These are phyloP conservation scores for Pestalotiopsis sp. DNA, from an alignment of 2,329 filamentous ascomycete species.

Conservation along the genomic window DNA sequence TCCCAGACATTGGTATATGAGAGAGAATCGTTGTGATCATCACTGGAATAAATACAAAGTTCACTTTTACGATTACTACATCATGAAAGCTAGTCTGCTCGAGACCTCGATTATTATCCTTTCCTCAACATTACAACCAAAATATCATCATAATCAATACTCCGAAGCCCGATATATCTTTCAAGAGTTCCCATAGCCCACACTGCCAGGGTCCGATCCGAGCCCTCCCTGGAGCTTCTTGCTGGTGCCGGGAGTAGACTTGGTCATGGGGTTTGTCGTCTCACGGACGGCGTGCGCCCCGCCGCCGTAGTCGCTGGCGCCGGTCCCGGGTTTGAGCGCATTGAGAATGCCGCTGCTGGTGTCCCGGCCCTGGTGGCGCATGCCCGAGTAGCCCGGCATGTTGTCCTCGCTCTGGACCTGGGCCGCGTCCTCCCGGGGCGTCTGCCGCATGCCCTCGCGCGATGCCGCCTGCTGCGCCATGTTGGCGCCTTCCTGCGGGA, in stretches of 20 bases:
- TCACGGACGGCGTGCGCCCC: background rate
- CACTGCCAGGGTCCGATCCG: background rate
- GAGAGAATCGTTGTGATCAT: too few relatives aligned
- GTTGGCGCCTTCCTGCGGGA: background rate
- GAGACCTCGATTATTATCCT: too few relatives aligned
- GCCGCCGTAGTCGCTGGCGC: background rate
- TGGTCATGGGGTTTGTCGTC: background rate
- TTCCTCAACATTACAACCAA: too few relatives aligned
- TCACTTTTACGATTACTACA: too few relatives aligned
- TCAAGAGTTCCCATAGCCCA: background rate
- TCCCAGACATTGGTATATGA: too few relatives aligned
- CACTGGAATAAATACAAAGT: too few relatives aligned
- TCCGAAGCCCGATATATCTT: too few relatives aligned
- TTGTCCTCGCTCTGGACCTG: background rate
- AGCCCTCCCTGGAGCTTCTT: background rate
- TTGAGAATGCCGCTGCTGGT: background rate
- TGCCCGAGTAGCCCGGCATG: background rate
- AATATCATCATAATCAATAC: too few relatives aligned
- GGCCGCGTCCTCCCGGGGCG: background rate
- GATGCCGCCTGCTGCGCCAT: background rate
- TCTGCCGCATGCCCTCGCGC: background rate
- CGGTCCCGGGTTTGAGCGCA: background rate
- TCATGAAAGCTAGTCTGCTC: too few relatives aligned
- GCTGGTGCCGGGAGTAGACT: background rate
- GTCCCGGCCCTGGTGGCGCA: slow-evolving; percentile 8